Base-by-base conservation (phyloP, 2,329 filamentous ascomycete species). In the Annulohypoxylon truncatum region DNA sequence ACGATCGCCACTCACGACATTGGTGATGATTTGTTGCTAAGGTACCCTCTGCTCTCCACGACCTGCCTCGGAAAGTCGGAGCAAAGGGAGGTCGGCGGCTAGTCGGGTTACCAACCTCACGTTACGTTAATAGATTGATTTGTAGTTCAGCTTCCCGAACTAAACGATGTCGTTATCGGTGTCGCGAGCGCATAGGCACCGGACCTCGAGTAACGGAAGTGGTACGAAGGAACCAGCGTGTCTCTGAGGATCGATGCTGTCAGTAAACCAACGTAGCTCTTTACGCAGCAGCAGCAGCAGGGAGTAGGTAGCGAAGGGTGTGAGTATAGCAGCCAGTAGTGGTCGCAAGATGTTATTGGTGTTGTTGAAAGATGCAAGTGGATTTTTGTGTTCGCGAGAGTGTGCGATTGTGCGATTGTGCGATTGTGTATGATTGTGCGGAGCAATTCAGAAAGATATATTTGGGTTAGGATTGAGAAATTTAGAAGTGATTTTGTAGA, bases 11-110 rank as follows among this genome's bases (percentile, higher is more conserved):
- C 81, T 81, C 75, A 83, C 81, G 78, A 77, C 81, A 82, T 82
- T 81, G 76, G 78, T 79, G 75, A 77, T 70, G 74, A 69, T 63
- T 72, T 69, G 72, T 72, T 63, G 69, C 70, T 71, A 47, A 73
- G 74, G 76, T 77, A 76, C 79, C 78, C 77, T 82, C 79, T 76
- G 78, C 83, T 79, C 80, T 76, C 82, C 79, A 84, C 82, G 72
- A 80, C 81, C 79, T 77, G 64, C 74, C 71, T 73, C 73, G 80
- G 79, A 82, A 75, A 77, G 81, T 77, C 81, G 79, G 80, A 83
- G 80, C 73, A 81, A 81, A 81, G 78, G 78, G 74, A 76, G 69
- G 52, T 55, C 60, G 61, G 56, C 38, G 40, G 67, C 55, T 44
- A 64, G 58, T 57, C 50, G 54, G 42, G 53, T 61, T 51, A 65